phyloP scores from a whole-genome alignment of 2,329 filamentous ascomycete species.

The Claviceps arundinis region DNA sequence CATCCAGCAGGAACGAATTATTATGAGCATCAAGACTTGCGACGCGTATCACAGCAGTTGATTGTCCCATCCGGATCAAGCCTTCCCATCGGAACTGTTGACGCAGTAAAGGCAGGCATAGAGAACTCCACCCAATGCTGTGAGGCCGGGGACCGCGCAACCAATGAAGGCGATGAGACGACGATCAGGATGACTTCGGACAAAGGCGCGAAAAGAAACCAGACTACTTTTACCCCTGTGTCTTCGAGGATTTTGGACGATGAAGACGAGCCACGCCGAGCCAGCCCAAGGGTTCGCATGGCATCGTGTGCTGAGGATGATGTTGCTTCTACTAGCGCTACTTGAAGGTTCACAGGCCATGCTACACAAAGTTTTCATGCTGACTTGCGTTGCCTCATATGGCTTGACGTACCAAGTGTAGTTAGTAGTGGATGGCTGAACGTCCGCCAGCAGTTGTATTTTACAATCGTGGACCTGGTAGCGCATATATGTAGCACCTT shows the following conservation, averaged over 20 bases:
- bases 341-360: background rate
- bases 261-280: conserved; percentile 30
- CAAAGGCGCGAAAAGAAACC: conserved; percentile 30
- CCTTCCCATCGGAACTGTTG: conserved; percentile 6
- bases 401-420: background rate
- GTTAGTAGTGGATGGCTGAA: background rate
- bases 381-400: background rate
- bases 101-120: background rate
- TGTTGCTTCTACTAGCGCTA: background rate
- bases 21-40: conserved; percentile 20
- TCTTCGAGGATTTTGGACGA: conserved; percentile 33
- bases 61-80: conserved; percentile 16
- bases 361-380: background rate
- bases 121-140: background rate
- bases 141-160: background rate
- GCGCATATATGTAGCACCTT: too few species aligned
- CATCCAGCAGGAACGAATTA: conserved; percentile 6
- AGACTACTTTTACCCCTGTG: conserved; percentile 30
- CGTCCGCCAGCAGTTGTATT: background rate
- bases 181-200: conserved; percentile 10
- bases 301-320: conserved; percentile 9
- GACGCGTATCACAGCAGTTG: conserved; percentile 27
- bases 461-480: background rate
- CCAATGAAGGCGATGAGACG: background rate
- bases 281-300: conserved; percentile 13